Base-by-base conservation (phyloP, 2,329 filamentous ascomycete species). In the Fusarium nanum region DNA sequence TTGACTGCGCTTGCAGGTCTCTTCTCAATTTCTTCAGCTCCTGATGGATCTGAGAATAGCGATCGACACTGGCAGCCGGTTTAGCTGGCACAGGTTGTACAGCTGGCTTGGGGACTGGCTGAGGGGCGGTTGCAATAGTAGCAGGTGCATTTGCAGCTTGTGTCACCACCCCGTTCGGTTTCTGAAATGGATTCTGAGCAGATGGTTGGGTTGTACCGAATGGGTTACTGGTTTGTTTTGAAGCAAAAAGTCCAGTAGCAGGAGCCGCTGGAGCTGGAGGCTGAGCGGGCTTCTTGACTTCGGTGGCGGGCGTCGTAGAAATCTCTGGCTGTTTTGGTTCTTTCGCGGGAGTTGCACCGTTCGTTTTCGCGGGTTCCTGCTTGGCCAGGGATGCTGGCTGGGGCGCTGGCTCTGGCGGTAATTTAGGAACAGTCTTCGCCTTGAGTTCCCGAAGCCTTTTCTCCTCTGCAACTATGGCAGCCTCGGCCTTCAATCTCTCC, bases 21-120 rank as follows among this genome's bases (percentile, higher is more conserved):
- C 87, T 94, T 20, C 95, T 85, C 18, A 89, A 81, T 58, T 84
- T 84, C 73, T 89, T 97, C 25, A 97, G 83, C 42, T 87, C 88
- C 64, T 88, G 83, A 75, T 95, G 92, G 27, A 96, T 88, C 58
- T 85, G 78, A 4, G 79, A 65, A 67, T 88, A 86, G 57, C 84
- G 81, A 64, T 87, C 83, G n/a, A 74, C 60, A 40, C 65, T 28
- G 14, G 70, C 52, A 42, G 61, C 27, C 34, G 56, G 44, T 14
- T 56, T 48, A 20, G 62, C 45, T 22, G 68, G 56, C 13, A 61
- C 32, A 27, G 63, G 49, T 30, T 68, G 56, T n/a, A 57, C n/a
- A n/a, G 58, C 34, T n/a, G 71, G 55, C 23, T 64, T 68, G 13
- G 53, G 47, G 34, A 50, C 28, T 9, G 68, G 58, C 7, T 61